These are phyloP conservation scores for Tricholoma matsutake DNA, from an alignment of 768 basidiomycete species.

Conservation along the genomic window DNA sequence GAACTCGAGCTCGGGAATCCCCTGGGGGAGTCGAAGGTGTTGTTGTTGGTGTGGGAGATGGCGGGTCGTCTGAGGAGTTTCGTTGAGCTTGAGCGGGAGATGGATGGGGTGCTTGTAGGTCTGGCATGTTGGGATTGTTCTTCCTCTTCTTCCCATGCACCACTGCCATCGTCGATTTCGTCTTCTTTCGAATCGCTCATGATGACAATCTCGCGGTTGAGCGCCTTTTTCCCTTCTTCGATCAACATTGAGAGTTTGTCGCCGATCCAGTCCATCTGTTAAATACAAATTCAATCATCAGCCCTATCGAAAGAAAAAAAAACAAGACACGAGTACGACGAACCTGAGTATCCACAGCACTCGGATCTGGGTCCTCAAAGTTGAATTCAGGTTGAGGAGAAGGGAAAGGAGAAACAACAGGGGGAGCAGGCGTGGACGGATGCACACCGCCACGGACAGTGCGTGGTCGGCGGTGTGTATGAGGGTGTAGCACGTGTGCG, in stretches of 20 bases:
- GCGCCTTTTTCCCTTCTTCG: conserved; percentile 74
- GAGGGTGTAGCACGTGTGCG: conserved; percentile 9
- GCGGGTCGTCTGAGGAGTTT: conserved; percentile 8
- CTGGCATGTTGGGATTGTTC: conserved; percentile 13
- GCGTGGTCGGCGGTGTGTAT: conserved; percentile 11
- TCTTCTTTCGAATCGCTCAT: conserved; percentile 74
- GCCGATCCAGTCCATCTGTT: conserved; percentile 82
- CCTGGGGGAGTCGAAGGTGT: conserved; percentile 10
- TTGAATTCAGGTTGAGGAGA: conserved; percentile 41
- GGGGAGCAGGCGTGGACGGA: not conserved
- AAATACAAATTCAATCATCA: not conserved
- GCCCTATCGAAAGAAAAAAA: not conserved
- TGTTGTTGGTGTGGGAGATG: too few species aligned
- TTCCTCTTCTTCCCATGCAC: conserved; percentile 69
- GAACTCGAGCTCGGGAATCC: conserved; percentile 9
- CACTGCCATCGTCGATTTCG: conserved; percentile 72
- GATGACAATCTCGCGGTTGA: conserved; percentile 75
- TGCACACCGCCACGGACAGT: not conserved
- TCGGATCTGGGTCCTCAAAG: conserved; percentile 31
- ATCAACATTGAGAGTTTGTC: conserved; percentile 67
- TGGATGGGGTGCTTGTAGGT: conserved; percentile 18
- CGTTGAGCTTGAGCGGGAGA: conserved; percentile 24
- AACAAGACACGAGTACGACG: conserved; percentile 9
- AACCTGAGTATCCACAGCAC: conserved; percentile 47
- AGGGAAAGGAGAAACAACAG: conserved; percentile 15